Conservation (phyloP, 2,329 filamentous ascomycete genomes). For the Orbilia ellipsospora region DNA sequence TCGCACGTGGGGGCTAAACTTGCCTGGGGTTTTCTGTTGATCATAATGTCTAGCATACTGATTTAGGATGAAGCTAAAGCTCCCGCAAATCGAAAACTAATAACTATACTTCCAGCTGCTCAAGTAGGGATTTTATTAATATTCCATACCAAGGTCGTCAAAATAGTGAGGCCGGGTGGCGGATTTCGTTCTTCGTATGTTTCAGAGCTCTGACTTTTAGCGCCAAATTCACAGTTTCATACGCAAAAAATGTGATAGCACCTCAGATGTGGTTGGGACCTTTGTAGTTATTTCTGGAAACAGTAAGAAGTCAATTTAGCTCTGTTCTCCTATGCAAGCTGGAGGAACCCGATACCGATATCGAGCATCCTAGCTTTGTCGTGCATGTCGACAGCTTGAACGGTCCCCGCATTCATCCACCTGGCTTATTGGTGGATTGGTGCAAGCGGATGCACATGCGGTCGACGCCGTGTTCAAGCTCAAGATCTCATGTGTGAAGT, state of each 20-base stretch:
- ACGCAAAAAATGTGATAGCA: too few species aligned
- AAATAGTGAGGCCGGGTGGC: not conserved
- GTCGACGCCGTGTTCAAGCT: too few species aligned
- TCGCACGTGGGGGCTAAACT: too few species aligned
- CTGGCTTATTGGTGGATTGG: not conserved
- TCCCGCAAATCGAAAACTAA: too few species aligned
- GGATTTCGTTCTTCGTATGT: not conserved
- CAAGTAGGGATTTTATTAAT: too few species aligned
- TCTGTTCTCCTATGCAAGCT: too few species aligned
- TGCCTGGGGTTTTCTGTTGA: not conserved
- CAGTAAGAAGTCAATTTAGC: too few species aligned
- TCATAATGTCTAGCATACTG: not conserved
- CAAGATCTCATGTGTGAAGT: too few species aligned
- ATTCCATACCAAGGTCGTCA: not conserved
- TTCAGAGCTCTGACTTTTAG: constrained; percentile 2
- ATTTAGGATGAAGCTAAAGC: not conserved
- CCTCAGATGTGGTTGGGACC: too few species aligned
- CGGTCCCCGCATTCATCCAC: not conserved
- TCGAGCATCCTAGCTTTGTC: not conserved
- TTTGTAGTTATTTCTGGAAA: too few species aligned
- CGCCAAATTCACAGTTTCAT: too few species aligned
- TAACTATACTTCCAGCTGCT: too few species aligned
- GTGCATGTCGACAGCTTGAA: not conserved
- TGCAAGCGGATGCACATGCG: not conserved
- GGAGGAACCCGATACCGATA: not conserved